These are phyloP conservation scores for Aspergillus pseudoterreus DNA, from an alignment of 2,329 filamentous ascomycete species.

Conservation along the genomic window DNA sequence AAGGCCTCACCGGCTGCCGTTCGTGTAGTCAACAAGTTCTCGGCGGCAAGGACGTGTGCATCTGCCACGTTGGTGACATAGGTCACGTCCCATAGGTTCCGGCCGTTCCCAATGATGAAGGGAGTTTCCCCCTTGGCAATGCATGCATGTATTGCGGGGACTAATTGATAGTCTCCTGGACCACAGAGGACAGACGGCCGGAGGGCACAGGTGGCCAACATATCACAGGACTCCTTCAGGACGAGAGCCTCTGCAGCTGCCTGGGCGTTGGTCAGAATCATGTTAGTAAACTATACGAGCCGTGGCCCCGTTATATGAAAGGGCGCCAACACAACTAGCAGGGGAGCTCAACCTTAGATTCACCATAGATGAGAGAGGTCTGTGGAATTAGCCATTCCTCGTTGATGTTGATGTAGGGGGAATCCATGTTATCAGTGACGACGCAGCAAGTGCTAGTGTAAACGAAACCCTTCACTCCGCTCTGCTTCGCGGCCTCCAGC, in stretches of 20 bases:
- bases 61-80: constrained; percentile 44
- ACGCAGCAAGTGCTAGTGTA: constrained; percentile 57
- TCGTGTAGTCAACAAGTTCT: constrained; percentile 38
- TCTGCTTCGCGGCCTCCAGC: constrained; percentile 43
- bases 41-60: constrained; percentile 43
- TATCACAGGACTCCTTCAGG: constrained; percentile 31
- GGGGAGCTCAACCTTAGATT: constrained; percentile 35
- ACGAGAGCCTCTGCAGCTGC: constrained; percentile 42
- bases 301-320: background rate
- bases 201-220: constrained; percentile 39
- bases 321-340: background rate
- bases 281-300: constrained; percentile 2
- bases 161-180: constrained; percentile 40
- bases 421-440: constrained; percentile 48
- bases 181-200: constrained; percentile 44
- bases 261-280: constrained; percentile 23
- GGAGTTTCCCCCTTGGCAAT: constrained; percentile 42
- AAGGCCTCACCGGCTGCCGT: constrained; percentile 44
- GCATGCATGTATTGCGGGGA: constrained; percentile 43
- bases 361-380: constrained; percentile 41
- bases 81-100: constrained; percentile 44
- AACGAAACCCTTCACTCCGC: constrained; percentile 49
- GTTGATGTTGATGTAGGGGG: constrained; percentile 35
- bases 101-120: constrained; percentile 39
- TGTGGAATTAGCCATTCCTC: constrained; percentile 38